phyloP scores from a whole-genome alignment of 768 basidiomycete species.

The Tylopilus sp. region DNA sequence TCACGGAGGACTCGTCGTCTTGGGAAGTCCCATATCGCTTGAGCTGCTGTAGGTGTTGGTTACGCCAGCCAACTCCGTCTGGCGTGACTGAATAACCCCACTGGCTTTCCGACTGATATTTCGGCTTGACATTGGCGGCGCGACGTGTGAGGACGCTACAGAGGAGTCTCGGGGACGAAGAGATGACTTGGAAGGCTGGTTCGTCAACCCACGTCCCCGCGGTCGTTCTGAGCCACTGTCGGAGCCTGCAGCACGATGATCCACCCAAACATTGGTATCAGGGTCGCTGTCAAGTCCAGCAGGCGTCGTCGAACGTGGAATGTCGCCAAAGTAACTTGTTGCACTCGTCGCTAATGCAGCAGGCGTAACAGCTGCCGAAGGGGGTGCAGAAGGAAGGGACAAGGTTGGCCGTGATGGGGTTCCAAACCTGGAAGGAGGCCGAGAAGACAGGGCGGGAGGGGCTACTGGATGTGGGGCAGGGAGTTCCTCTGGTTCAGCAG shows the following conservation, averaged over 20 bases:
- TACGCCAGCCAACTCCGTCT: slow-evolving; percentile 29
- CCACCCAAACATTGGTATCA: slow-evolving; percentile 29
- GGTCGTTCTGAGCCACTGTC: slow-evolving; percentile 20
- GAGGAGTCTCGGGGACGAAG: slow-evolving; percentile 25
- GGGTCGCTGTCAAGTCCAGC: slow-evolving; percentile 18
- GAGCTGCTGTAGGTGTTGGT: slow-evolving; percentile 32
- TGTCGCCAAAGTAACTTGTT: slow-evolving; percentile 23
- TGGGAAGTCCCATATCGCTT: slow-evolving; percentile 22
- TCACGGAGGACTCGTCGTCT: slow-evolving; percentile 16
- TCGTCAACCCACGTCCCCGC: slow-evolving; percentile 17
- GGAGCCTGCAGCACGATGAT: slow-evolving; percentile 15
- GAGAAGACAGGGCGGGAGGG: slow-evolving; percentile 13
- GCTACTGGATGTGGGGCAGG: slow-evolving; percentile 3
- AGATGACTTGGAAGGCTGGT: slow-evolving; percentile 23
- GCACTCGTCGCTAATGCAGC: slow-evolving; percentile 7
- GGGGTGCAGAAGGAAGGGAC: too few relatives aligned
- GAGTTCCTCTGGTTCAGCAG: slow-evolving; percentile 45
- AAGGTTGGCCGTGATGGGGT: slow-evolving; percentile 17
- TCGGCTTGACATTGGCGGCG: slow-evolving; percentile 15
- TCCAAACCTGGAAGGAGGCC: slow-evolving; percentile 14
- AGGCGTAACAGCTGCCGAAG: slow-evolving; percentile 25
- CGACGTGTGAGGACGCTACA: slow-evolving; percentile 23
- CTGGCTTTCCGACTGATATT: slow-evolving; percentile 27
- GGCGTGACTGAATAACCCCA: slow-evolving; percentile 21
- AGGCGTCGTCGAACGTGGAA: slow-evolving; percentile 27